A percentile compares a stretch with the other conserved stretches of the same genome.
Conservation (phyloP, 495 filamentous ascomycete species). For the Xeromyces bisporus region DNA sequence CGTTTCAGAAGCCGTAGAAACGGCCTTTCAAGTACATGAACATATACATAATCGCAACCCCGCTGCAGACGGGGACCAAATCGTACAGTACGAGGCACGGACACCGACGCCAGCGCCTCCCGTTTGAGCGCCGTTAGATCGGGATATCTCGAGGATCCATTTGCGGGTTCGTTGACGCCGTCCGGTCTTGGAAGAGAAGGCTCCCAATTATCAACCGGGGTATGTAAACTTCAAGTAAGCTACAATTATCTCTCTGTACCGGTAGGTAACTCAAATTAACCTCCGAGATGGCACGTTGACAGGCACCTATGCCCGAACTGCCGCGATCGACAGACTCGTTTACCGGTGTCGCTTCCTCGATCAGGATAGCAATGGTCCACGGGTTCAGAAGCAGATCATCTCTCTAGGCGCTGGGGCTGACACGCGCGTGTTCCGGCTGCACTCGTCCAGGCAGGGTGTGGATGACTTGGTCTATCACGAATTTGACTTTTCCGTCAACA, state of each 20-base stretch:
- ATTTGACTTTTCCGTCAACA: conserved; percentile 72
- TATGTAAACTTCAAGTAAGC: too few relatives aligned
- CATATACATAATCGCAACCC: too few relatives aligned
- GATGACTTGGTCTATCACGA: conserved; percentile 65
- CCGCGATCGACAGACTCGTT: conserved; percentile 69
- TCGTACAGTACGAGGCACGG: conserved; percentile 78
- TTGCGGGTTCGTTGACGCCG: conserved; percentile 47
- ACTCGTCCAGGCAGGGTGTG: conserved; percentile 23
- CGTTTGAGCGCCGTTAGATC: conserved; percentile 72
- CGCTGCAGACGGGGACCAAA: conserved; percentile 35
- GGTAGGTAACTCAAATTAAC: too few relatives aligned
- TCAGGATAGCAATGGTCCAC: conserved; percentile 5
- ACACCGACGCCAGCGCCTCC: conserved; percentile 79
- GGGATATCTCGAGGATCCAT: conserved; percentile 77
- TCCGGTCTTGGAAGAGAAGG: conserved; percentile 31
- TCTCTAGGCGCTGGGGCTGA: conserved; percentile 91
- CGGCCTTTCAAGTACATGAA: too few relatives aligned
- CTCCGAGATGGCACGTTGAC: too few relatives aligned
- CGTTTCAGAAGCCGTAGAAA: conserved; percentile 26
- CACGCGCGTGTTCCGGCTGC: conserved; percentile 59
- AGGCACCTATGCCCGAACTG: conserved; percentile 92
- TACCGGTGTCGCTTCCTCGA: conserved; percentile 51
- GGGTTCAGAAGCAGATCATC: conserved; percentile 57
- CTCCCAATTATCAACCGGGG: conserved; percentile 90
- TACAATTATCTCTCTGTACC: too few relatives aligned